phyloP scores from a whole-genome alignment of 257 asterid genomes.

The Nicotiana obtusifolia region DNA sequence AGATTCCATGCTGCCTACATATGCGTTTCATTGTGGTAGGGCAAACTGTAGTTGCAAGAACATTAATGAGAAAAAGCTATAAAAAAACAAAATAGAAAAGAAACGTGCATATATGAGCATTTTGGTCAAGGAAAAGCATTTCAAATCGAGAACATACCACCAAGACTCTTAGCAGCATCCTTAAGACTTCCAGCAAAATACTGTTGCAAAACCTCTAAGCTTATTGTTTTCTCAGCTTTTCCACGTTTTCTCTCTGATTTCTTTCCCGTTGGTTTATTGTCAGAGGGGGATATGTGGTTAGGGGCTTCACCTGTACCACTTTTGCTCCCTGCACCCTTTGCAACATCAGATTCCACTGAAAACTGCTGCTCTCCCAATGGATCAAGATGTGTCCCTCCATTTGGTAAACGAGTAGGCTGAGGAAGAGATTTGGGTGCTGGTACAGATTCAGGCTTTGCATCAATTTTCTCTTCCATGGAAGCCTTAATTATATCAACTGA shows the following conservation, averaged over 20 bases:
- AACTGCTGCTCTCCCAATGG: conserved; percentile 28
- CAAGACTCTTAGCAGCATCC: conserved; percentile 92
- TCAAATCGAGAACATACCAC: conserved; percentile 47
- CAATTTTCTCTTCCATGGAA: conserved; percentile 37
- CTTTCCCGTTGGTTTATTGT: conserved; percentile 39
- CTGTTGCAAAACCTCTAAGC: conserved; percentile 81
- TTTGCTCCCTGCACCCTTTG: conserved; percentile 29
- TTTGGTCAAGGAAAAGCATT: neutral
- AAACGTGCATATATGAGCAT: neutral
- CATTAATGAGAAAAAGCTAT: neutral
- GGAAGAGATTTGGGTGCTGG: conserved; percentile 25
- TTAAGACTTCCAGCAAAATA: conserved; percentile 81
- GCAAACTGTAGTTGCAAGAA: conserved; percentile 56
- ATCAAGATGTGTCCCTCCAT: conserved; percentile 33
- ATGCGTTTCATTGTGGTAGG: conserved; percentile 94
- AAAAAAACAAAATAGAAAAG: neutral
- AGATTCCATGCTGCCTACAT: conserved; percentile 90
- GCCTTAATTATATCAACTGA: conserved; percentile 60
- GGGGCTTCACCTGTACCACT: conserved; percentile 30
- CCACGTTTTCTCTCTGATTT: conserved; percentile 75
- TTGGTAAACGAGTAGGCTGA: conserved; percentile 25
- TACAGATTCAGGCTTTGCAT: conserved; percentile 27
- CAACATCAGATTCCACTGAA: conserved; percentile 25
- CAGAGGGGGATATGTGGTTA: conserved; percentile 26
- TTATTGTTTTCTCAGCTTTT: conserved; percentile 86